Base-by-base conservation (phyloP, 2,329 filamentous ascomycete species). In the Didymella keratinophila region DNA sequence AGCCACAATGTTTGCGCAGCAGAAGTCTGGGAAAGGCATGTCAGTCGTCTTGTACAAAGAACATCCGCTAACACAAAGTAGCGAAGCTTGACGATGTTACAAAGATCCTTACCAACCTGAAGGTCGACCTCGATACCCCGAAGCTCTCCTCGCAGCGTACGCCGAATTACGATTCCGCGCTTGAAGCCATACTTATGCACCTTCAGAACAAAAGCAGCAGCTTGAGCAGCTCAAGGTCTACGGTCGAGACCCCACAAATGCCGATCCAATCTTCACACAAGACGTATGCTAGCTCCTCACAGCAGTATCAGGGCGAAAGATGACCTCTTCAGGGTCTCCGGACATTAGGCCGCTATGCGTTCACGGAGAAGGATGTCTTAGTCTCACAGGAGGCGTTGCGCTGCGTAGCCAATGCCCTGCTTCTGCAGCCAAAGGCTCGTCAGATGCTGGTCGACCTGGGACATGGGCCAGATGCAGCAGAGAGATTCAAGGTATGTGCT, bases 261-360 rank as follows among this genome's bases (percentile, higher is more conserved):
- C 93, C 27, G 89, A 89, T 57, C 89, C 92, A 1, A 94, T 98
- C 57, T 97, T 95, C 77, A 89, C 90, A n/a, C 84, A 86, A 76
- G 81, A 89, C 77, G 92, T 90, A 82, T 64, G 81, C 61, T 49
- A 46, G 36, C 36, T 42, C 16, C 37, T 36, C 27, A 23, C 37
- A 34, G 30, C 25, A 41, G 37, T 23, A 20, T 27, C 27, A 42
- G 53, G 45, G 50, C 54, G 46, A 28, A 25, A 70, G 52, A 49
- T 58, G 37, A 55, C 45, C 34, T 52, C 18, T 42, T 11, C 60
- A 96, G 90, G 92, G 92, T 14, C 89, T 97, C 48, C 81, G 85
- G 58, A 89, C 87, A 44, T 81, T 98, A 42, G 83, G 87, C 28
- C 84, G 81, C 50, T 89, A 94, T 81, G 90, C 89, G 4, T 91